Evolutionary conservation across 768 basidiomycete genomes (phyloP), one percentile per base, ranked within the genome.

Genomic region (Mycena pura): DNA sequence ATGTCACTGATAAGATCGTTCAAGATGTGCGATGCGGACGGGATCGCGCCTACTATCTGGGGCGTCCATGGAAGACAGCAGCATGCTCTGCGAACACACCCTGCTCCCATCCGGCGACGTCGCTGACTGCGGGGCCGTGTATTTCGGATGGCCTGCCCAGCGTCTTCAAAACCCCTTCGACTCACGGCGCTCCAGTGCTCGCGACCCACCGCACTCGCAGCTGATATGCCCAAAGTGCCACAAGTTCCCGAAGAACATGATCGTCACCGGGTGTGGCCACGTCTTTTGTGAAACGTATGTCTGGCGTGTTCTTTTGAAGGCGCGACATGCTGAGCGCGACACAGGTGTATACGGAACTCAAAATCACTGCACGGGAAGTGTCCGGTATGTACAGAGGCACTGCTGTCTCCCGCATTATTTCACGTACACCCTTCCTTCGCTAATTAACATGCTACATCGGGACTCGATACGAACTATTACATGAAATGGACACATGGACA

Each of bases 51-150:
- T 83, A 5, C 75, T 83, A 22, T 81, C 80, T 11, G 81, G 80
- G 14, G 80, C 81, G 9, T 79, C 80, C 13, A 83, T 83, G 81
- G 81, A 83, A 66, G 75, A 78, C 55, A 71, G 72, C 65, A 79
- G 77, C 63, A 79, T 82, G 77, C 75, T 82, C 6, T 76, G 72
- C 64, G 81, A 83, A 64, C 81, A 83, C 60, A 80, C 80, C 2
- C 72, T 83, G 2, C 69, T 81, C 19, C 76, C 80, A 1, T 81
- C 81, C 1, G 81, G 81, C 2, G 81, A 82, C 46, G 73, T 80
- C 38, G 80, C 80, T 1, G 79, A 81, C 62, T 62, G 73, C 2
- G 78, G 76, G 10, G 65, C 67, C 6, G 71, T 73, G 9, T 82
- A 82, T 60, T 70, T 70, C 21, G 80, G 81, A 10, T 82, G 81